Percentiles rank a stretch among this genome's conserved stretches.
These are phyloP conservation scores for Pyrenochaeta sp. DNA, from an alignment of 2,329 filamentous ascomycete genomes.

Conservation along the genomic window DNA sequence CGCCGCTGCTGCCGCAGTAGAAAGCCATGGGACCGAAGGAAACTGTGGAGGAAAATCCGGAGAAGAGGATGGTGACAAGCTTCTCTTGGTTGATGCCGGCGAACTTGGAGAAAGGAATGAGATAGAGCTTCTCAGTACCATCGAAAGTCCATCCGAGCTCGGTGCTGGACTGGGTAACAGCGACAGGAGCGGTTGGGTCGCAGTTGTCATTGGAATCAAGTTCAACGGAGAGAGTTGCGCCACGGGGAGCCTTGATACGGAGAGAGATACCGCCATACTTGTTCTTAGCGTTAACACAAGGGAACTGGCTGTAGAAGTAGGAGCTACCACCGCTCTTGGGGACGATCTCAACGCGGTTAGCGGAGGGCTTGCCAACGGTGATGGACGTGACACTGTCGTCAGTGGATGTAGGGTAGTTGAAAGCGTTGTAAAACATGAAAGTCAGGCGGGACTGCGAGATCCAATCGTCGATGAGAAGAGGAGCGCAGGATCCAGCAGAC, in stretches of 20 bases:
- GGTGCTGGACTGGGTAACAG: slow-evolving; percentile 51
- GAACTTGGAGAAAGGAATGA: slow-evolving; percentile 63
- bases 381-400: slow-evolving; percentile 65
- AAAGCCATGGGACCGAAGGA: slow-evolving; percentile 65
- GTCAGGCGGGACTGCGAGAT: slow-evolving; percentile 67
- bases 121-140: slow-evolving; percentile 66
- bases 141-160: slow-evolving; percentile 68
- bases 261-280: slow-evolving; percentile 64
- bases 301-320: slow-evolving; percentile 66
- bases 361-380: slow-evolving; percentile 56
- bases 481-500: slow-evolving; percentile 49
- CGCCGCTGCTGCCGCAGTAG: slow-evolving; percentile 63
- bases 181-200: slow-evolving; percentile 48
- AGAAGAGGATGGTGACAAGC: slow-evolving; percentile 61
- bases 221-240: slow-evolving; percentile 61
- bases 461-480: slow-evolving; percentile 66
- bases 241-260: slow-evolving; percentile 61
- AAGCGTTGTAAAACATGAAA: slow-evolving; percentile 67
- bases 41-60: slow-evolving; percentile 55
- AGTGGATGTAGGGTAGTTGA: slow-evolving; percentile 63
- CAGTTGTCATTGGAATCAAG: slow-evolving; percentile 58
- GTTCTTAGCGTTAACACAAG: slow-evolving; percentile 60
- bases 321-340: slow-evolving; percentile 55
- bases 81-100: slow-evolving; percentile 59
- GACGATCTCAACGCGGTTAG: slow-evolving; percentile 61